Conservation (phyloP, 2,329 filamentous ascomycete species). For the Claviceps sp. region DNA sequence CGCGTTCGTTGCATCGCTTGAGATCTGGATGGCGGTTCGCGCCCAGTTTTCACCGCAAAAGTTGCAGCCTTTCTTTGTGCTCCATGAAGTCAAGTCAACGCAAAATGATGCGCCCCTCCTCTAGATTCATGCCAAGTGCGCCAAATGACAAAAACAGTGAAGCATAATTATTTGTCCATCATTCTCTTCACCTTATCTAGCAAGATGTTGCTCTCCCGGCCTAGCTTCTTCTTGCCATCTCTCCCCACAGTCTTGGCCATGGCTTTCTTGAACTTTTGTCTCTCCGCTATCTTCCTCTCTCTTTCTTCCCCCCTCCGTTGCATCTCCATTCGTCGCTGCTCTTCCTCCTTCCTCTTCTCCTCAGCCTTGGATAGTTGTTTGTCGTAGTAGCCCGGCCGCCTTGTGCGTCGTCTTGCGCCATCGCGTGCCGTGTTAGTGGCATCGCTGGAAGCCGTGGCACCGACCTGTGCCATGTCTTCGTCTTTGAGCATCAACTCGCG, state of each 20-base stretch:
- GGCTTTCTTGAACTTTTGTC: slow-evolving; percentile 49
- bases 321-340: slow-evolving; percentile 28
- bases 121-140: too few relatives aligned
- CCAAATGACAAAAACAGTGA: too few relatives aligned
- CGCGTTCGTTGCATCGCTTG: too few relatives aligned
- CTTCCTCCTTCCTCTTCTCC: slow-evolving; percentile 26
- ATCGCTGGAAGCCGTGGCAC: slow-evolving; percentile 7
- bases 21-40: too few relatives aligned
- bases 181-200: slow-evolving; percentile 60
- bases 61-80: too few relatives aligned
- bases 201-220: slow-evolving; percentile 64
- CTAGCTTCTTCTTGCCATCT: slow-evolving; percentile 66
- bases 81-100: neutral
- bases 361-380: slow-evolving; percentile 44
- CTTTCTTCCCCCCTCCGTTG: slow-evolving; percentile 45
- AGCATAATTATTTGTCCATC: slow-evolving; percentile 1
- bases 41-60: too few relatives aligned
- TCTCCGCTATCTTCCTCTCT: slow-evolving; percentile 50
- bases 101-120: neutral
- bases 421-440: slow-evolving; percentile 11
- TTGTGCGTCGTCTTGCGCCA: slow-evolving; percentile 21
- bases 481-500: slow-evolving; percentile 27
- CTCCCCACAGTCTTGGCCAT: slow-evolving; percentile 64
- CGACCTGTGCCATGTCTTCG: slow-evolving; percentile 21
- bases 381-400: slow-evolving; percentile 45